Base-by-base conservation (phyloP, 352 stramenopile genomes). In the Phytophthora macrochlamydospora region DNA sequence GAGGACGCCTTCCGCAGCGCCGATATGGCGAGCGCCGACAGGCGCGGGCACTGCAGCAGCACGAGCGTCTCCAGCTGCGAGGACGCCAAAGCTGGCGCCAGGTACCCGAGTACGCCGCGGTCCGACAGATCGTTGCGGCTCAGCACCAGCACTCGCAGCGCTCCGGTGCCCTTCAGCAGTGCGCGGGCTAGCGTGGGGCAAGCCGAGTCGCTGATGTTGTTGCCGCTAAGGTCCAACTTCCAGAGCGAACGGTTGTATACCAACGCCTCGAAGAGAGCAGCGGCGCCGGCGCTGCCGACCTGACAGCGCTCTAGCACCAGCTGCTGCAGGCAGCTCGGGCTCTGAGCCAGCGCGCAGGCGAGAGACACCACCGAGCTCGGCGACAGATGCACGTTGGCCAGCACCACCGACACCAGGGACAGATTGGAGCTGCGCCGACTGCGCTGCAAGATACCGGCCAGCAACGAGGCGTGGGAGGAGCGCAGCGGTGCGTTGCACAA, bases 151-250 rank as follows among this genome's bases (percentile, higher is more conserved):
- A 93, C 68, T 52, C 63, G 69, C 44, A 93, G 48, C 11, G 59
- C 70, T 14, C 52, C 45, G 33, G 31, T 57, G 50, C 37, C 49
- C 2, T 45, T 49, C 24, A 89, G 51, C 4, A 93, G 67, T 35
- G 73, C 61, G 11, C 65, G 62, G 1, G 70, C 51, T 9, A 93
- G 46, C 37, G 70, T 59, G 2, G 68, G 54, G 59, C 77, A 90
- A 3, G 70, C 67, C 69, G 66, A 72, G 64, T 93, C 83, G 9
- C 70, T 70, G 33, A 93, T 65, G 66, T 87, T 78, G 56, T 93
- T 93, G 43, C 71, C 53, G 55, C 79, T 91, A 24, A 93, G 58
- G 45, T 93, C 85, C 42, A 93, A 71, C 54, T 93, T 93, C 79
- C 85, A 90, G 9, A 93, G 74, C 43, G 60, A 61, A 44, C 64